phyloP scores from a whole-genome alignment of 108 stramenopile genomes.

The Skeletonema tropicum region DNA sequence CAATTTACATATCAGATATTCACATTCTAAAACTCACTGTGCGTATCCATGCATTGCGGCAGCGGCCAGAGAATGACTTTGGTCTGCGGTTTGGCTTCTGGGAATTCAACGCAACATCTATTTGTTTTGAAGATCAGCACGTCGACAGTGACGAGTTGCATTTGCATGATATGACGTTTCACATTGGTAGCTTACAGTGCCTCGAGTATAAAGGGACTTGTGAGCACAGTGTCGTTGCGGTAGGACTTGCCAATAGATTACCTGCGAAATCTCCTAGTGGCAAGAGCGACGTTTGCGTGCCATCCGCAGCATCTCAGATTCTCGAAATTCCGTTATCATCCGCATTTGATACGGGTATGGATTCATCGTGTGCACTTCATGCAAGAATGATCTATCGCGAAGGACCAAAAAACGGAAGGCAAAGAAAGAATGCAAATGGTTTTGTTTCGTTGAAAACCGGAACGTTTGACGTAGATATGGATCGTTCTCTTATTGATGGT shows the following conservation, averaged over 20 bases:
- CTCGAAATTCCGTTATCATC: constrained; percentile 60
- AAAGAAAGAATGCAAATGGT: constrained; percentile 25
- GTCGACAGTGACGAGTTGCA: constrained; percentile 47
- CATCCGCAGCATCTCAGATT: constrained; percentile 67
- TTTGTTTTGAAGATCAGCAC: constrained; percentile 60
- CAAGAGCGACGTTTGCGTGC: constrained; percentile 39
- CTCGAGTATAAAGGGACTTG: constrained; percentile 61
- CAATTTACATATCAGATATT: constrained; percentile 62
- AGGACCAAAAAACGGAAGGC: constrained; percentile 20
- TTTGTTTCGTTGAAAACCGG: constrained; percentile 31
- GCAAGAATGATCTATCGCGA: constrained; percentile 38
- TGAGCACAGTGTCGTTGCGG: constrained; percentile 40
- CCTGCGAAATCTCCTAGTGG: background rate
- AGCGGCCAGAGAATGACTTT: constrained; percentile 24
- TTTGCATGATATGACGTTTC: constrained; percentile 58
- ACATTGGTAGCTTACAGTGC: constrained; percentile 51
- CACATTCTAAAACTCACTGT: constrained; percentile 54
- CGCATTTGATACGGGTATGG: constrained; percentile 6
- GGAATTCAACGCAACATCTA: constrained; percentile 50
- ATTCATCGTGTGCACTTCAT: constrained; percentile 28
- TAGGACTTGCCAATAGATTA: constrained; percentile 9
- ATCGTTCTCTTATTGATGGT: constrained; percentile 21
- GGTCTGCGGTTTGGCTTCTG: constrained; percentile 70
- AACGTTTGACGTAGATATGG: constrained; percentile 12
- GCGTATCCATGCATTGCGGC: constrained; percentile 69